Base-by-base conservation (phyloP, 331 rosid species). In the Phaseolus coccineus region DNA sequence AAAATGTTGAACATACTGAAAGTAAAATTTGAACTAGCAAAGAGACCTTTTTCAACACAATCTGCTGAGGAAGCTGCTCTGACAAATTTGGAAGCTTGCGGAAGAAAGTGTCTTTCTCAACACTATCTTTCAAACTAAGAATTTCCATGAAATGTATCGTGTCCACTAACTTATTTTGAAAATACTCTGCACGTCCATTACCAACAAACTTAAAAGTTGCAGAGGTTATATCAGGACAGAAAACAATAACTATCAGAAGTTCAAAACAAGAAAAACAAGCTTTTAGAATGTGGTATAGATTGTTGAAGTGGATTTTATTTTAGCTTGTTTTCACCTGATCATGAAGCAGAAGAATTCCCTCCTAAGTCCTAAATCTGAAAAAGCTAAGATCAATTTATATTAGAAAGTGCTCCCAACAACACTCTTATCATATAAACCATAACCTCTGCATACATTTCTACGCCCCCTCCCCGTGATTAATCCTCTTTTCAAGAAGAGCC, bases 71-170 rank as follows among this genome's bases (percentile, higher is more conserved):
- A 83, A 96, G 94, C 84, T 93, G 99, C 89, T 96, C 99, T 19
- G 97, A 93, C 80, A 96, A 88, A 91, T 89, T 88, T 16, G 99
- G 99, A 87, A 96, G 99, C 89, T 93, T 96, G 81, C 98, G 97
- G 90, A 96, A 96, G 90, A 96, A 96, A 66, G 98, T 88, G 86
- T 93, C 98, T 84, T 90, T 96, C 87, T 96, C 99, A 81, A 96
- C 92, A 59, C 99, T 96, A 67, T 96, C 99, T 86, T 96, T 96
- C 84, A 96, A 81, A 86, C 91, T 96, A 51, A 96, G 92, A 88
- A 96, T 91, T 83, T 96, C 99, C 98, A 96, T 96, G 87, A 96
- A 96, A 83, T 90, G 98, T 78, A 96, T 96, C 35, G 99, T 91
- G 84, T 91, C 99, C 71, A 96, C 98, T 90, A 96, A 78, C 92